phyloP scores from a whole-genome alignment of 352 stramenopile species.

The Pythium insidiosum region DNA sequence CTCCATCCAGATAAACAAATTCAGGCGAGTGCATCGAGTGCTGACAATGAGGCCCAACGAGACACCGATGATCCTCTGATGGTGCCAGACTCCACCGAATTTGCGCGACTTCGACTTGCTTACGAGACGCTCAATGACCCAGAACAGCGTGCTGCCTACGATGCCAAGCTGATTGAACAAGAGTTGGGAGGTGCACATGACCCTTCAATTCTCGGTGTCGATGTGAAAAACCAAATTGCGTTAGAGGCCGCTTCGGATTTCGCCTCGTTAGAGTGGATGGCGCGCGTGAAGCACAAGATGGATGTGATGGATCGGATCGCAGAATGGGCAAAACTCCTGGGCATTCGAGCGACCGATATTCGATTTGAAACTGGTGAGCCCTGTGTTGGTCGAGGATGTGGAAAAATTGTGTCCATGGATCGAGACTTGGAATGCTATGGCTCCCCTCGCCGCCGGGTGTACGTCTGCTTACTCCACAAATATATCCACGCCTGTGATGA shows the following conservation, averaged over 20 bases:
- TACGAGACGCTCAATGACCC: conserved; percentile 75
- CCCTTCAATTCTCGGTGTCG: conserved; percentile 8
- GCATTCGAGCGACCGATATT: conserved; percentile 50
- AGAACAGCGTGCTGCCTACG: conserved; percentile 38
- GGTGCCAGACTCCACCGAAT: conserved; percentile 31
- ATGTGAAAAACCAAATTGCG: conserved; percentile 53
- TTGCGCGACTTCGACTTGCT: conserved; percentile 52
- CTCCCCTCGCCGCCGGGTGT: conserved; percentile 56
- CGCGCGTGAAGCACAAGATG: conserved; percentile 80
- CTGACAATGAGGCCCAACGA: conserved; percentile 2
- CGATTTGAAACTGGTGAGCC: conserved; percentile 65
- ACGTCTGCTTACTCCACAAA: conserved; percentile 69
- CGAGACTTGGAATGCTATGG: conserved; percentile 67
- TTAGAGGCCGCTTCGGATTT: conserved; percentile 66
- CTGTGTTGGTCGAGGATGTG: conserved; percentile 45
- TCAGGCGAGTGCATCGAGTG: conserved; percentile 1
- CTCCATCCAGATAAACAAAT: conserved; percentile 69
- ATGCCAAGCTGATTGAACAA: conserved; percentile 30
- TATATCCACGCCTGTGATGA: conserved; percentile 81
- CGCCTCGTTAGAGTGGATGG: conserved; percentile 78
- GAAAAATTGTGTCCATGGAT: conserved; percentile 82
- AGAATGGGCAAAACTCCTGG: conserved; percentile 59
- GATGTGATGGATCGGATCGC: conserved; percentile 76
- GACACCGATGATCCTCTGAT: not conserved
- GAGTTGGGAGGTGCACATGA: conserved; percentile 5